Evolutionary conservation across 2,329 filamentous ascomycete species (phyloP).

Genomic region (Hymenoscyphus albidus): DNA sequence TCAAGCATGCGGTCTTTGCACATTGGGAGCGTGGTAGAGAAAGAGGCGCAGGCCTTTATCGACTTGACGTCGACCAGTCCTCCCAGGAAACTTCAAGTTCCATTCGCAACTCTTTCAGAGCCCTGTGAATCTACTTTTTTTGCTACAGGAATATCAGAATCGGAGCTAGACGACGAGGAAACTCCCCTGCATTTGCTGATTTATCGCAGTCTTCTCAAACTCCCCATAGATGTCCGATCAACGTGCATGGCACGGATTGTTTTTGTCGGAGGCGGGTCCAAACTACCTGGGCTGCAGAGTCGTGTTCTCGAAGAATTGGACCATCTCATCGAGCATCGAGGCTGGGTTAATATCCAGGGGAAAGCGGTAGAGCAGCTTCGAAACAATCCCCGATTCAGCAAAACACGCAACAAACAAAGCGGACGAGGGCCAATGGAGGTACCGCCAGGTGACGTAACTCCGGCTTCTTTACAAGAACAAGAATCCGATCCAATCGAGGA

Average conservation of each 20-base stretch:
- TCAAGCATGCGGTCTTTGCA: conserved; percentile 27
- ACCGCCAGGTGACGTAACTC: conserved; percentile 4
- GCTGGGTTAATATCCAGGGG: conserved; percentile 75
- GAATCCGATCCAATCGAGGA: conserved; percentile 57
- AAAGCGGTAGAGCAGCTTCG: conserved; percentile 58
- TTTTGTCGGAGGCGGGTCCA: conserved; percentile 77
- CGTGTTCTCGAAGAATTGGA: conserved; percentile 74
- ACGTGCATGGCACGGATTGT: conserved; percentile 86
- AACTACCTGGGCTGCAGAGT: conserved; percentile 72
- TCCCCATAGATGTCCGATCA: conserved; percentile 78
- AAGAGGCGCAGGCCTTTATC: conserved; percentile 36
- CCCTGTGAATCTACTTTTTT: conserved; percentile 76
- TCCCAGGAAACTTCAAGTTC: conserved; percentile 56
- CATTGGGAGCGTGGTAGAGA: conserved; percentile 19
- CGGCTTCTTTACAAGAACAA: conserved; percentile 37
- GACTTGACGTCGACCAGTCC: conserved; percentile 42
- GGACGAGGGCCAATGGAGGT: conserved; percentile 22
- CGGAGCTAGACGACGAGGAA: conserved; percentile 81
- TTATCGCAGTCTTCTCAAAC: conserved; percentile 68
- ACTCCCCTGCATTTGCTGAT: conserved; percentile 71
- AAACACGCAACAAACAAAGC: conserved; percentile 25
- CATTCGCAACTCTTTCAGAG: conserved; percentile 67
- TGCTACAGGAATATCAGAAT: conserved; percentile 48
- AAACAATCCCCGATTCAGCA: conserved; percentile 30
- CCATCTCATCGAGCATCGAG: conserved; percentile 59